Percentiles rank a stretch among this genome's conserved stretches.
Conservation (phyloP, 192 early-diverging fungal species). For the Umbelopsis ramanniana region DNA sequence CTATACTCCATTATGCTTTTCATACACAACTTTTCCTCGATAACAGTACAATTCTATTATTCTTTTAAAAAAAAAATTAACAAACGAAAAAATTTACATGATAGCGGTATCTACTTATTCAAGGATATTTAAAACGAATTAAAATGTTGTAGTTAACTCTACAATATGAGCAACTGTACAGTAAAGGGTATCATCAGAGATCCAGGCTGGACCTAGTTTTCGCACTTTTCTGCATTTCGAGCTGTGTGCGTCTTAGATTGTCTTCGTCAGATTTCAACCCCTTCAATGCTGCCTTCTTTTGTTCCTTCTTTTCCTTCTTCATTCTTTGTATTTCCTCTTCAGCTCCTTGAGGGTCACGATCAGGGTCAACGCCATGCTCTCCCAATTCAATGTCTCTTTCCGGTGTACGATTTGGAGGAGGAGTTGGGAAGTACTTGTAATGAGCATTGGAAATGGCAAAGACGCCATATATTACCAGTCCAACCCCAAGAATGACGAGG, state of each 20-base stretch:
- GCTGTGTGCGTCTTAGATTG: not conserved
- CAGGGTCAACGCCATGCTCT: not conserved
- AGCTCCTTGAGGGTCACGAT: constrained; percentile 9
- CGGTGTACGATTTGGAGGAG: constrained; percentile 25
- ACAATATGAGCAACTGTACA: too few relatives aligned
- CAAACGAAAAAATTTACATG: too few relatives aligned
- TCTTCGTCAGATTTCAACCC: not conserved
- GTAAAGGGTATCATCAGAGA: not conserved
- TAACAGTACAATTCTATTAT: too few relatives aligned
- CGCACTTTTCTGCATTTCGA: not conserved
- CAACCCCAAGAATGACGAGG: constrained; percentile 33
- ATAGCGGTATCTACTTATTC: too few relatives aligned
- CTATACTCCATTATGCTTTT: too few relatives aligned
- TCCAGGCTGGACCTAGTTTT: not conserved
- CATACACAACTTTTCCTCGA: too few relatives aligned
- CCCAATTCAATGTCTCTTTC: not conserved
- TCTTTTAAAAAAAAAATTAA: too few relatives aligned
- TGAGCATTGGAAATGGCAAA: constrained; percentile 41
- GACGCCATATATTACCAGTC: constrained; percentile 38
- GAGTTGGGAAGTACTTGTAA: constrained; percentile 46
- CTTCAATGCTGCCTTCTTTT: not conserved
- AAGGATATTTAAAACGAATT: too few relatives aligned
- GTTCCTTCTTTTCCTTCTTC: not conserved
- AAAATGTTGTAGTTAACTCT: too few relatives aligned
- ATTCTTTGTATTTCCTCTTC: not conserved